Percentiles rank a stretch among this genome's conserved stretches.
These are phyloP conservation scores for Rhizopogon parksii DNA, from an alignment of 1,284 basidiomycete genomes.

Conservation along the genomic window DNA sequence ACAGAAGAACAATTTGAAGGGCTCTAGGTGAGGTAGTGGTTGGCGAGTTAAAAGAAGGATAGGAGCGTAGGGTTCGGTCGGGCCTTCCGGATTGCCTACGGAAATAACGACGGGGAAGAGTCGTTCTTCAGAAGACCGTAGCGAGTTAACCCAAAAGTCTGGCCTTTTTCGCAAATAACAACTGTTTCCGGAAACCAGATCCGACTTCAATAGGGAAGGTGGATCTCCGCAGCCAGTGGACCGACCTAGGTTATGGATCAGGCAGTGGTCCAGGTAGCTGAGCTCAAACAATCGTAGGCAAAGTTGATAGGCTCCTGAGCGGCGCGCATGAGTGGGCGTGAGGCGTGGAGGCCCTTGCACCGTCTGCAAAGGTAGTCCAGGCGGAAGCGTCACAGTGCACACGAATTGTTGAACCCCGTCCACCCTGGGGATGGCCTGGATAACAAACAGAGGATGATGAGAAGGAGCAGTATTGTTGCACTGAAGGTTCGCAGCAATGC, in stretches of 20 bases:
- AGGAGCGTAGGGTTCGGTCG: constrained; percentile 39
- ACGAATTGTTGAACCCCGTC: constrained; percentile 23
- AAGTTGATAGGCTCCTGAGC: constrained; percentile 48
- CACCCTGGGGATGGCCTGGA: constrained; percentile 8
- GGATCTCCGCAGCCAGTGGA: constrained; percentile 7
- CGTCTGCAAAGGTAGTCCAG: constrained; percentile 33
- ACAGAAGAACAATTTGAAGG: constrained; percentile 53
- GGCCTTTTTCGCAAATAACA: constrained; percentile 52
- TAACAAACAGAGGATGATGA: constrained; percentile 36
- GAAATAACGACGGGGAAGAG: constrained; percentile 55
- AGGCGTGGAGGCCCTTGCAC: constrained; percentile 39
- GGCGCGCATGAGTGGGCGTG: constrained; percentile 48
- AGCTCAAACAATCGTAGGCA: constrained; percentile 45
- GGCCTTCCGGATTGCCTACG: constrained; percentile 22
- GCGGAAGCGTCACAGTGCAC: constrained; percentile 46
- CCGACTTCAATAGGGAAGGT: constrained; percentile 8
- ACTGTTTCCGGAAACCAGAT: constrained; percentile 36
- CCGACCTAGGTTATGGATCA: constrained; percentile 36
- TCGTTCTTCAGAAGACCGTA: constrained; percentile 21
- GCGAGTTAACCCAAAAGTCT: constrained; percentile 54
- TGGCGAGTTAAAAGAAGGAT: constrained; percentile 58
- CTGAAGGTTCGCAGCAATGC: constrained; percentile 33
- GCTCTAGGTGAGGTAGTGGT: constrained; percentile 50
- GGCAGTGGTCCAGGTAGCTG: constrained; percentile 44
- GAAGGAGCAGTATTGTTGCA: constrained; percentile 2